Evolutionary conservation across 306 rosid species (phyloP).

Genomic region (Vigna unguiculata): DNA sequence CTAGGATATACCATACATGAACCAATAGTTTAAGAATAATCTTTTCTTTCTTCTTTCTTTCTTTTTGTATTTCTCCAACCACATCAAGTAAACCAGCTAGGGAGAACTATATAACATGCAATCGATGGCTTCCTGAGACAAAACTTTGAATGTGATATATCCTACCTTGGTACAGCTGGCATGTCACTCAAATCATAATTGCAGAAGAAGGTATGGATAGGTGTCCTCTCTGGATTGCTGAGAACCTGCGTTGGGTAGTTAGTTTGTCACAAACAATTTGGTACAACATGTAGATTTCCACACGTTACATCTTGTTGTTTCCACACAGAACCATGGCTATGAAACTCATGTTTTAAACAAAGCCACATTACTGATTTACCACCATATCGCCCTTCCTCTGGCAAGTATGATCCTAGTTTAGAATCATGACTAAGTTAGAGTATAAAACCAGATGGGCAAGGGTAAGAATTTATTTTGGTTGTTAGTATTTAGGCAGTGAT

Average conservation of each 20-base stretch:
- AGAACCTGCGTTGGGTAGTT: conserved; percentile 69
- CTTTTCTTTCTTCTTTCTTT: neutral
- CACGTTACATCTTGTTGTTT: conserved; percentile 12
- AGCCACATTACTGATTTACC: neutral
- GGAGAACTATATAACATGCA: conserved; percentile 4
- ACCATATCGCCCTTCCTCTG: neutral
- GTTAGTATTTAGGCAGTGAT: conserved; percentile 11
- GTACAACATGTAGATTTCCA: conserved; percentile 27
- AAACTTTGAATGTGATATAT: conserved; percentile 35
- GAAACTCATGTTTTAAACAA: conserved; percentile 36
- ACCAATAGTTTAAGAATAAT: neutral
- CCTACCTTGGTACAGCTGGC: conserved; percentile 91
- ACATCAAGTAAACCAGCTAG: neutral
- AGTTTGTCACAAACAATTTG: conserved; percentile 30
- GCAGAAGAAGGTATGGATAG: conserved; percentile 87
- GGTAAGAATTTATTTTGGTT: neutral
- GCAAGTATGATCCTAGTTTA: conserved; percentile 8
- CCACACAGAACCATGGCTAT: neutral
- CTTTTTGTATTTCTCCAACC: neutral
- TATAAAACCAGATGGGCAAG: neutral
- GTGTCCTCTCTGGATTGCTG: conserved; percentile 94
- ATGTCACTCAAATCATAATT: conserved; percentile 87
- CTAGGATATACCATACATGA: neutral
- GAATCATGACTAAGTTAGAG: neutral
- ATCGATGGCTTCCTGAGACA: conserved; percentile 11